Evolutionary conservation across 192 early-diverging fungal species (phyloP).

Genomic region (Podila epicladia): DNA sequence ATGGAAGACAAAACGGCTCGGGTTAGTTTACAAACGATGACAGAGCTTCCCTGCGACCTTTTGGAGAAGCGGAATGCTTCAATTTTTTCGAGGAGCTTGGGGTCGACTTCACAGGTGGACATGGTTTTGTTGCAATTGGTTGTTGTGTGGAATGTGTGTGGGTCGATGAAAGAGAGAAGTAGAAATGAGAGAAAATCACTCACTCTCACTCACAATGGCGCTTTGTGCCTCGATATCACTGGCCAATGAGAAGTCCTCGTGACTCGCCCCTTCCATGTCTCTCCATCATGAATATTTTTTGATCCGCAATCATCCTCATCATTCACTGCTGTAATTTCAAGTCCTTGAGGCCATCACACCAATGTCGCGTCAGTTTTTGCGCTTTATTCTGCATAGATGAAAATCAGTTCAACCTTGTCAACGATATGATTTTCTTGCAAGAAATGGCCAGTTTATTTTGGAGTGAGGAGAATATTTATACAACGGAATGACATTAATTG

Average conservation of each 20-base stretch:
- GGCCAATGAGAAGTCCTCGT: background rate
- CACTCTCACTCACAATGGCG: background rate
- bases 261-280: background rate
- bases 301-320: background rate
- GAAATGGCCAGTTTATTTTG: conserved; percentile 9
- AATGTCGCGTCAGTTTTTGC: background rate
- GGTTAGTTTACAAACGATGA: conserved; percentile 58
- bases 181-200: background rate
- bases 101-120: conserved; percentile 61
- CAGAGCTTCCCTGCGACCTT: conserved; percentile 58
- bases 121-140: background rate
- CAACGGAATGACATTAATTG: conserved; percentile 20
- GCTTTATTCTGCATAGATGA: background rate
- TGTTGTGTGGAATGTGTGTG: background rate
- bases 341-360: background rate
- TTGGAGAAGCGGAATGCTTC: conserved; percentile 64
- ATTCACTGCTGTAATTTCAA: background rate
- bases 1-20: too few relatives aligned
- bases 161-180: background rate
- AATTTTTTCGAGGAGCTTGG: conserved; percentile 55
- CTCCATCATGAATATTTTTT: background rate
- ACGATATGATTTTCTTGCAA: conserved; percentile 1
- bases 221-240: background rate
- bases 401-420: background rate
- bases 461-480: background rate